Conservation (phyloP, 1,284 basidiomycete species). For the Porphyrellus sp. region DNA sequence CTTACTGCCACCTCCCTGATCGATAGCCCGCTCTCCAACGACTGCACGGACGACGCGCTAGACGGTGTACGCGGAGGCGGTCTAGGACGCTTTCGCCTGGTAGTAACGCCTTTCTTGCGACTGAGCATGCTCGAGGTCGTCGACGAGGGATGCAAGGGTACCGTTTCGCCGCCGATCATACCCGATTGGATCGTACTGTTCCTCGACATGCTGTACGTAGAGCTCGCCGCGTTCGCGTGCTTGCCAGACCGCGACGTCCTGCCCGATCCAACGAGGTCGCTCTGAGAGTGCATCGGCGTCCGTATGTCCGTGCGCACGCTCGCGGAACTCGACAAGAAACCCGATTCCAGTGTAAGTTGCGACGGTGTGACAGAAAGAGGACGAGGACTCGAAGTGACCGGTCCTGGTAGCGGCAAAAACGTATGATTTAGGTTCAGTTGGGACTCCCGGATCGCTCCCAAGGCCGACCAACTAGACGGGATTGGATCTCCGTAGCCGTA, state of each 20-base stretch:
- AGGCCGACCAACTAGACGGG: constrained; percentile 27
- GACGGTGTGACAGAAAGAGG: constrained; percentile 12
- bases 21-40: constrained; percentile 31
- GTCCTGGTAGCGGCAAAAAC: constrained; percentile 9
- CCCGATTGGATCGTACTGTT: constrained; percentile 10
- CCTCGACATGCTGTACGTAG: constrained; percentile 13
- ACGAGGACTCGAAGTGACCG: neutral
- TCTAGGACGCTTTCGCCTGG: constrained; percentile 27
- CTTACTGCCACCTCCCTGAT: constrained; percentile 38
- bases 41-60: constrained; percentile 33
- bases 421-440: constrained; percentile 17
- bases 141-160: constrained; percentile 1
- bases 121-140: constrained; percentile 16
- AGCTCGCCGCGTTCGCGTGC: neutral
- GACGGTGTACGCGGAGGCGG: constrained; percentile 27
- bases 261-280: constrained; percentile 1
- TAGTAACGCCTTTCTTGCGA: constrained; percentile 22
- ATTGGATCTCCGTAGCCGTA: constrained; percentile 25
- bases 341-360: constrained; percentile 9
- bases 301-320: constrained; percentile 1
- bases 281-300: constrained; percentile 3
- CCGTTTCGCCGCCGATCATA: neutral
- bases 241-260: neutral
- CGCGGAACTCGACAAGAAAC: constrained; percentile 3
- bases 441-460: constrained; percentile 14